phyloP scores from a whole-genome alignment of 768 basidiomycete species.

The Trametes punicea region DNA sequence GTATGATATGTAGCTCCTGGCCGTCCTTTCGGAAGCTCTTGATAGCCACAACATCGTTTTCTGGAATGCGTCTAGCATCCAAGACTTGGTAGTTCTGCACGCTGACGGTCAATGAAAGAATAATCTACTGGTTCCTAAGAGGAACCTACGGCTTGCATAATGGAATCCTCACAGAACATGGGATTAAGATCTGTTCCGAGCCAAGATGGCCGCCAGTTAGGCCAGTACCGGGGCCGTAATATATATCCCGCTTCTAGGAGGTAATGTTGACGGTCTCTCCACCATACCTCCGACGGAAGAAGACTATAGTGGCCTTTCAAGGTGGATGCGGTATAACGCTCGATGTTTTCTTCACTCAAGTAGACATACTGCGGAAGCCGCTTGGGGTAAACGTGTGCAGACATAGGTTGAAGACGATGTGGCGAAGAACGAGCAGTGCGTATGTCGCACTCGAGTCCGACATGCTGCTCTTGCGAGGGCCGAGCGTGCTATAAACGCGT shows the following conservation, averaged over 20 bases:
- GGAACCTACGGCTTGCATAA: conserved; percentile 1
- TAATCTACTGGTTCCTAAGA: not conserved
- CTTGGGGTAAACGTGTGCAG: not conserved
- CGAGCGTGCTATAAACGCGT: not conserved
- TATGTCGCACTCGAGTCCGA: not conserved
- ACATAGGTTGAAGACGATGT: not conserved
- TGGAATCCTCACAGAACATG: conserved; percentile 16
- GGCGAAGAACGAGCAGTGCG: not conserved
- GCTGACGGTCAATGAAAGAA: not conserved
- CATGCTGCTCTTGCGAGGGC: not conserved
- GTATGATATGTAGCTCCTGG: conserved; percentile 14
- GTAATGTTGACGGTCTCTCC: conserved; percentile 14
- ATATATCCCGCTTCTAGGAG: conserved; percentile 6
- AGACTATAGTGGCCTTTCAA: conserved; percentile 6
- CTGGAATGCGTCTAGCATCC: conserved; percentile 13
- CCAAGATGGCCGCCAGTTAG: conserved; percentile 24
- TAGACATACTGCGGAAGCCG: conserved; percentile 4
- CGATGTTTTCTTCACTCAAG: not conserved
- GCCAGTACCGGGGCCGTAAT: conserved; percentile 16
- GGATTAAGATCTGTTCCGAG: conserved; percentile 7
- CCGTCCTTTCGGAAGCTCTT: conserved; percentile 3
- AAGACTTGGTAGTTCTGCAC: conserved; percentile 8
- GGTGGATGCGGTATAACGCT: not conserved
- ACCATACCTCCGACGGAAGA: conserved; percentile 2
- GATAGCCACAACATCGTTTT: conserved; percentile 12